phyloP scores from a whole-genome alignment of 73 alveolate genomes.

The Paramecium sonneborni region DNA sequence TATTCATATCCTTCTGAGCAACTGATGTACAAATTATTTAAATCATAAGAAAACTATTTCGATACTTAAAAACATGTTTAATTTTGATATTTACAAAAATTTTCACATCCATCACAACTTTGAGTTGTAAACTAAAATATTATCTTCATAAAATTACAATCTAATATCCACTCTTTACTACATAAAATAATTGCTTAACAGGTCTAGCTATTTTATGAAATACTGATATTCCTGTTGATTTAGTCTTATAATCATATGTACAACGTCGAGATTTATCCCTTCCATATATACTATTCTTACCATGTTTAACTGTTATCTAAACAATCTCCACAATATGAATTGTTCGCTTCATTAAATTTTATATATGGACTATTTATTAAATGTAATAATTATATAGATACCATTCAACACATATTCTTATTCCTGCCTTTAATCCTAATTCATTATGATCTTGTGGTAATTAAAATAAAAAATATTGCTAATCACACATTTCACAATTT shows the following conservation, averaged over 20 bases:
- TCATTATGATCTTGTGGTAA: neutral
- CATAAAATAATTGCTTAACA: neutral
- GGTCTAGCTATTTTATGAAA: neutral
- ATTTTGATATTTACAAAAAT: neutral
- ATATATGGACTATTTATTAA: slow-evolving; percentile 24
- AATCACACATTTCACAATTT: neutral
- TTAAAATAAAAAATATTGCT: neutral
- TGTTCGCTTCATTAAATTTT: neutral
- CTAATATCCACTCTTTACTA: neutral
- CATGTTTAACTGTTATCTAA: slow-evolving; percentile 9
- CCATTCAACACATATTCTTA: slow-evolving; percentile 39
- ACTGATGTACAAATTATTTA: neutral
- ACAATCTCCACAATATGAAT: slow-evolving; percentile 49
- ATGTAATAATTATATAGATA: neutral
- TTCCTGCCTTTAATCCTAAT: slow-evolving; percentile 36
- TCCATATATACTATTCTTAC: neutral
- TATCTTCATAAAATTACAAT: neutral
- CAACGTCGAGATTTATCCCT: slow-evolving; percentile 27
- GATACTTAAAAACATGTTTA: slow-evolving; percentile 6
- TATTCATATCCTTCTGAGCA: slow-evolving; percentile 25
- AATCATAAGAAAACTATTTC: slow-evolving; percentile 14
- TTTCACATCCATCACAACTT: slow-evolving; percentile 39
- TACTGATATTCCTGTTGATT: neutral
- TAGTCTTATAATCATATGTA: slow-evolving; percentile 4
- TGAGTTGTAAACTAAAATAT: neutral